Evolutionary conservation across 257 asterid genomes (phyloP), one percentile per base, ranked within the genome.

Genomic region (Ocimum tenuiflorum): DNA sequence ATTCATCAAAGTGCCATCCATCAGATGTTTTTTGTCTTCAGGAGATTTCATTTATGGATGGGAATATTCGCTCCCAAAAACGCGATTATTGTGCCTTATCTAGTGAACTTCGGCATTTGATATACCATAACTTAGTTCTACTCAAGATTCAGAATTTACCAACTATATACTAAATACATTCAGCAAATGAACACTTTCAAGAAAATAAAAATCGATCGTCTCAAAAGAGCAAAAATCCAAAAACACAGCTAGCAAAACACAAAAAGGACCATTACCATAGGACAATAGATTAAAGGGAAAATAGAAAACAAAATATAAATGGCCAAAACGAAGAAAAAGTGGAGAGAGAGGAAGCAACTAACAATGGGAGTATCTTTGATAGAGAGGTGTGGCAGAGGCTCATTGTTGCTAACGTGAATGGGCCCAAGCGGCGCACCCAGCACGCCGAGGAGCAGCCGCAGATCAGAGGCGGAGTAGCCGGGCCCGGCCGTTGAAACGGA

Each of bases 381-480:
- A 69, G 84, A 71, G 75, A 86, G 88, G 72, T 86, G 94, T 10
- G 94, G 90, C 60, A 86, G 59, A 49, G 90, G 88, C 23, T 83
- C 94, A 15, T 51, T 65, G 81, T 63, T 83, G 83, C 80, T 74
- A 69, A 86, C 94, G 77, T 86, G 89, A 70, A 86, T 87, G 4
- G 89, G 92, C 23, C 83, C 85, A 51, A 84, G 88, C 17, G 95
- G 95, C 71, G 95, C 95, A 63, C 95, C 95, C 78, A 86, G 68
- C 6, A 86, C 95, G 27, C 95, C 95, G 27, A 86, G 85, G 27
- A 86, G 77, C 55, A 86, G 74, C 67, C 95, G 68, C 68, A 84
- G 86, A 82, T 86, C 89, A 70, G 95, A 82, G 71, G 78, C 47
- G 66, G 81, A 79, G 38, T 39, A 80, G 23, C 75, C 79, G 75